Evolutionary conservation across 495 filamentous ascomycete species (phyloP), one percentile per base, ranked within the genome.

Genomic region (Neurospora sp.): DNA sequence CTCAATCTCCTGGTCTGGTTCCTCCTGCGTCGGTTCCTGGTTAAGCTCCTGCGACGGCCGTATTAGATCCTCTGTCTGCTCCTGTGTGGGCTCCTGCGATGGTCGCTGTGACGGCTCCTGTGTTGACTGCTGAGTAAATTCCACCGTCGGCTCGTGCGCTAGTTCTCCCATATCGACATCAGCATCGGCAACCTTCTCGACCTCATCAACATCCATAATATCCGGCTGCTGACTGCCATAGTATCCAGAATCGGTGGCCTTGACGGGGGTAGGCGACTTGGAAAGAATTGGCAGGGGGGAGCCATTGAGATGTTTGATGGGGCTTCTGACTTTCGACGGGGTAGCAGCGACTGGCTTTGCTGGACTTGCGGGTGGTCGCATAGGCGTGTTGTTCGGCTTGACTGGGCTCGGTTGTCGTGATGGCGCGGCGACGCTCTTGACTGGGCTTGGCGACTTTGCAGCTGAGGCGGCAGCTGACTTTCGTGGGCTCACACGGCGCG

Each of bases 231-330:
- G 90, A 81, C 88, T 90, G 69, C 91, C 93, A 86, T 94, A 90
- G 75, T 96, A 96, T 48, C 93, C 93, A 3, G 93, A 96, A 75
- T 97, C 93, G 6, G 82, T 77, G 53, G 53, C 53, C 53, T 66
- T 66, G 53, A 18, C 53, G 0, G 53, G 53, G 14, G 53, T 66
- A 18, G 53, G 53, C 14, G 53, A 66, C 27, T 66, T 66, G 53
- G 35, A 83, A 70, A 16, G 83, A 79, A 40, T 76, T 27, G 11
- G 76, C 69, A 40, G 68, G 59, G 66, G 73, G 78, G 38, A 66
- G 3, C 53, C 53, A 37, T 66, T 66, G 14, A 66, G 53, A 66
- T 66, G 53, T 66, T 66, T 69, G 69, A 42, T 72, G 73, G 35
- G 70, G 76, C 70, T 74, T 75, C 44, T 11, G 39, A 70, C 18